Base-by-base conservation (phyloP, 2,329 filamentous ascomycete genomes). In the Microdochium trichocladiopsis region DNA sequence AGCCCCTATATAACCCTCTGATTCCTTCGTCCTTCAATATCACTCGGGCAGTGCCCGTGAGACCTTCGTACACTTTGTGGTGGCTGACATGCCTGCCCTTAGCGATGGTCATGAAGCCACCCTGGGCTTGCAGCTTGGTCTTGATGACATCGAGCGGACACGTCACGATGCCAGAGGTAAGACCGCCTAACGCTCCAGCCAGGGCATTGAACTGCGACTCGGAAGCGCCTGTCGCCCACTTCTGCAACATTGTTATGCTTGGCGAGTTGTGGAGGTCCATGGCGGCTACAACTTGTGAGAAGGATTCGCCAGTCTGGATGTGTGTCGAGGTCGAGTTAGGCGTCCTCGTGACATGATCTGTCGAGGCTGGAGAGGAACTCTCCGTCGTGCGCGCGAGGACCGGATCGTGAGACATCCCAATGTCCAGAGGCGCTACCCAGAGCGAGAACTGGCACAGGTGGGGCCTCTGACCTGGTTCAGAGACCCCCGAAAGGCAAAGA, bases 121-220 rank as follows among this genome's bases (percentile, higher is more conserved):
- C 93, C 68, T 97, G 94, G 16, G 92, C 93, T 69, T 99, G 94
- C 55, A 99, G 73, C 71, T 96, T 97, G 47, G 94, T 99, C 76
- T 99, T 99, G 71, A 99, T 97, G 56, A 99, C 94, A 76, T 99
- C 94, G 60, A 99, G 84, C 43, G 94, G 94, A 68, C 94, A 99
- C 51, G 93, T 97, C 58, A 96, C 89, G 52, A 99, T 82, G 50
- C 94, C 94, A 8, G 92, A 96, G 22, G 90, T 91, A 63, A 97
- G 90, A 49, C 94, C 94, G 50, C 92, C 93, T 53, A 90, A 78
- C 49, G 92, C 93, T 52, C 94, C 94, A 45, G 90, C 87, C 52
- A 96, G 77, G 56, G 90, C 90, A 68, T 95, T 90, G 68, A 97
- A 84, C 57, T 82, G 79, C 21, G 80, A 75, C 56, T 84, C 78